These are phyloP conservation scores for Naganishia vaughanmartiniae DNA, from an alignment of 768 basidiomycete genomes.

Conservation along the genomic window DNA sequence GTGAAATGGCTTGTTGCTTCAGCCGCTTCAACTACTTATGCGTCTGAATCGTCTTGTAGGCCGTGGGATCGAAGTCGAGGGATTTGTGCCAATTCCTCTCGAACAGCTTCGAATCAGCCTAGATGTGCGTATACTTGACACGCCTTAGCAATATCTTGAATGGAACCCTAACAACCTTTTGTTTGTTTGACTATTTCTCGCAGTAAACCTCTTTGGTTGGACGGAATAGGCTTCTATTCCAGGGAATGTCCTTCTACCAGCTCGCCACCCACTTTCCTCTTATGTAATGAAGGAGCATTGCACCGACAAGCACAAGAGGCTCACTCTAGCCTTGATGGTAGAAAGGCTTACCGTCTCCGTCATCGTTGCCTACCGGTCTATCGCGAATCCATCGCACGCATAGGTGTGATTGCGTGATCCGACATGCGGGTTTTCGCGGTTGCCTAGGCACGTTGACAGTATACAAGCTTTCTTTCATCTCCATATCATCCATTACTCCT, in stretches of 20 bases:
- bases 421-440: constrained; percentile 1
- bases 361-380: background rate
- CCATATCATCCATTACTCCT: constrained; percentile 13
- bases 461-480: constrained; percentile 13
- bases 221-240: background rate
- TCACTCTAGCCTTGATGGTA: background rate
- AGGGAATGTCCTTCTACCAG: background rate
- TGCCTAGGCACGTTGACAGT: background rate
- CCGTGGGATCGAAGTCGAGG: constrained; percentile 79
- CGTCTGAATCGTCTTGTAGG: constrained; percentile 34
- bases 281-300: background rate
- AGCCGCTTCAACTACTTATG: constrained; percentile 6
- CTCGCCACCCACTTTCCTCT: background rate
- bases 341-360: background rate
- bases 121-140: constrained; percentile 54
- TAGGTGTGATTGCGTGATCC: background rate
- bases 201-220: background rate
- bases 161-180: background rate
- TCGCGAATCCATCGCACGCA: background rate
- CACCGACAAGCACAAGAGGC: background rate
- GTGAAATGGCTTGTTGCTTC: constrained; percentile 4
- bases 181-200: background rate
- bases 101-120: constrained; percentile 91
- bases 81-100: constrained; percentile 94
- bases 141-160: background rate